phyloP scores from a whole-genome alignment of 768 basidiomycete species.

The Astraeus odoratus region DNA sequence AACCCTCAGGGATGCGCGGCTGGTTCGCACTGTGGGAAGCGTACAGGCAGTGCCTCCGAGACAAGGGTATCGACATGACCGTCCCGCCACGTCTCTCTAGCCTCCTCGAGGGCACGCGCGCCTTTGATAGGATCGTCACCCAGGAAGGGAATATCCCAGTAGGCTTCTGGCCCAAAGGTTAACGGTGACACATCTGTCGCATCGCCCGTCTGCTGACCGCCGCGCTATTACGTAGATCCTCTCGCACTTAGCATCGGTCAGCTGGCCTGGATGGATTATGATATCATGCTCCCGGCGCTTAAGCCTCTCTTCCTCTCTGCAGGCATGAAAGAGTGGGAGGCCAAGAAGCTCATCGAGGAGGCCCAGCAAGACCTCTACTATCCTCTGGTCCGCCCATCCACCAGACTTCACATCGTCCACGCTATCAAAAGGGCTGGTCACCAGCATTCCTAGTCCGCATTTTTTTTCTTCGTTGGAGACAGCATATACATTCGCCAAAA shows the following conservation, averaged over 20 bases:
- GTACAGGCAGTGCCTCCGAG: conserved; percentile 47
- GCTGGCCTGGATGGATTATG: conserved; percentile 68
- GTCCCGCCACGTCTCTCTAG: conserved; percentile 51
- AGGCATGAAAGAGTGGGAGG: conserved; percentile 47
- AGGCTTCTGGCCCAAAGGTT: conserved; percentile 64
- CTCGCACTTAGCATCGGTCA: conserved; percentile 58
- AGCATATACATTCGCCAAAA: conserved; percentile 8
- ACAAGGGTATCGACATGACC: conserved; percentile 47
- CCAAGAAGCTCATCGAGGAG: conserved; percentile 49
- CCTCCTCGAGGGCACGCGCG: conserved; percentile 40
- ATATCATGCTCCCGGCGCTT: conserved; percentile 56
- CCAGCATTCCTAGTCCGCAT: neutral
- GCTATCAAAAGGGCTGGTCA: conserved; percentile 32
- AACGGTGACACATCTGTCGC: conserved; percentile 6
- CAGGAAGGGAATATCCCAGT: conserved; percentile 59
- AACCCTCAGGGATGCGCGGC: conserved; percentile 38
- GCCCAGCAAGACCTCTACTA: conserved; percentile 64
- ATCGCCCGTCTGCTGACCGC: conserved; percentile 2
- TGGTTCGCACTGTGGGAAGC: conserved; percentile 64
- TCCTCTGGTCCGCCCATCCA: conserved; percentile 43
- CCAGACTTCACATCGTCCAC: conserved; percentile 54
- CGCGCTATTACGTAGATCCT: conserved; percentile 35
- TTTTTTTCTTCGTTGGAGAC: conserved; percentile 14
- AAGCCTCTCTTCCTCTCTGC: conserved; percentile 50
- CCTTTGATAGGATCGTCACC: conserved; percentile 50